phyloP scores from a whole-genome alignment of 129 eudicot species.

The Logfia minima region DNA sequence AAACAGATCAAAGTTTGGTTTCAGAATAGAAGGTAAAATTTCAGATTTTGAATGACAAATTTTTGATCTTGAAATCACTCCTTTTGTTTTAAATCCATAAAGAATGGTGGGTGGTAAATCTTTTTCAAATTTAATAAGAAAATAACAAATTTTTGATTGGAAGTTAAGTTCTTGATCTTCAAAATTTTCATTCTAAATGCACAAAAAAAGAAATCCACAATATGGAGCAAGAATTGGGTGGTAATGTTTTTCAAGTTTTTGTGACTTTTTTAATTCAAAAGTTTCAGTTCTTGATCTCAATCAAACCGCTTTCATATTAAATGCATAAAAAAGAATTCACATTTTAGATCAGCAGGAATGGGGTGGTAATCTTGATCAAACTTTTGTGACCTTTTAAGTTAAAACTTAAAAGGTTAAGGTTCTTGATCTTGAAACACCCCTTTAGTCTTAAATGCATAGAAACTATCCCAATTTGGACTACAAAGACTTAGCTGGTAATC shows the following conservation, averaged over 20 bases:
- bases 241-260: not conserved
- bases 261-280: not conserved
- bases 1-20: conserved; percentile 99
- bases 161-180: not conserved
- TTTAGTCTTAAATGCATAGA: conserved; percentile 10
- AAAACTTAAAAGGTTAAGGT: not conserved
- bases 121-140: not conserved
- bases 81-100: conserved; percentile 5
- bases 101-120: not conserved
- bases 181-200: not conserved
- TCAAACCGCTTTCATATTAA: not conserved
- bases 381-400: not conserved
- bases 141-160: not conserved
- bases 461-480: not conserved
- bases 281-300: conserved; percentile 4
- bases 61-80: conserved; percentile 3
- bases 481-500: conserved; percentile 9
- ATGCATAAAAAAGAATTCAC: conserved; percentile 6
- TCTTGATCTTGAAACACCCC: conserved; percentile 17
- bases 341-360: conserved; percentile 8
- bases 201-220: not conserved
- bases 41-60: not conserved
- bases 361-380: conserved; percentile 11
- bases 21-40: conserved; percentile 72
- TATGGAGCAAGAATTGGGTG: not conserved